Base-by-base conservation (phyloP, 139 green algal species). In the Picochlorum sp. region DNA sequence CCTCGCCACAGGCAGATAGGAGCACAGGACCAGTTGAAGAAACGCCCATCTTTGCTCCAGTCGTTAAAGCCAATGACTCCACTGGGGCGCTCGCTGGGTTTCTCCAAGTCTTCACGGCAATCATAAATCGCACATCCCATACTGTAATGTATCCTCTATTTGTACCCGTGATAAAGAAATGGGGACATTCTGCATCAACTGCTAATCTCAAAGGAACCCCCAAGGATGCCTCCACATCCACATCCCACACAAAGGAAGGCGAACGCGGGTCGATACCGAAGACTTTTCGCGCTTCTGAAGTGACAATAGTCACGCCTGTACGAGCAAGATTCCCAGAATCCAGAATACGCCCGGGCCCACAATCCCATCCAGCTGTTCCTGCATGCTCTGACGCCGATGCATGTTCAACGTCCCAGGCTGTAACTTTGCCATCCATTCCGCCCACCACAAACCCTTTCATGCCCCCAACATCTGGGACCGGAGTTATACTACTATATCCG, bases 351-450 rank as follows among this genome's bases (percentile, higher is more conserved):
- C 47, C 47, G 16, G 47, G 47, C 1, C 47, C 47, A 14, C 16
- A 54, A 54, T 54, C 47, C 47, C 47, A 54, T 26, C 1, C 23
- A 26, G 50, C 56, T 20, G 56, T 16, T 21, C 31, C 34, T 41
- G 34, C 34, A 41, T 41, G 34, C 34, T 41, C 34, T 41, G 34
- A 14, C 0, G 23, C 11, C 69, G 65, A 74, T n/a, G 65, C 76
- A 60, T 83, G 84, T 70, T 96, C 86, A 54, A 95, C 85, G 0
- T 85, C 62, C 89, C 89, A 96, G 66, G 94, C 73, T 54, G 96
- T 90, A 14, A 97, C 62, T 15, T 64, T 81, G 41, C 90, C 91
- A 23, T 68, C 65, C 57, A 66, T 66, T 49, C 71, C 84, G 47
- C 67, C 87, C 1, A 69, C 81, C 3, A 82, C 84, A 8, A 95